Evolutionary conservation across 306 rosid genomes (phyloP), one percentile per base, ranked within the genome.

Genomic region (Pachyrhizus erosus): DNA sequence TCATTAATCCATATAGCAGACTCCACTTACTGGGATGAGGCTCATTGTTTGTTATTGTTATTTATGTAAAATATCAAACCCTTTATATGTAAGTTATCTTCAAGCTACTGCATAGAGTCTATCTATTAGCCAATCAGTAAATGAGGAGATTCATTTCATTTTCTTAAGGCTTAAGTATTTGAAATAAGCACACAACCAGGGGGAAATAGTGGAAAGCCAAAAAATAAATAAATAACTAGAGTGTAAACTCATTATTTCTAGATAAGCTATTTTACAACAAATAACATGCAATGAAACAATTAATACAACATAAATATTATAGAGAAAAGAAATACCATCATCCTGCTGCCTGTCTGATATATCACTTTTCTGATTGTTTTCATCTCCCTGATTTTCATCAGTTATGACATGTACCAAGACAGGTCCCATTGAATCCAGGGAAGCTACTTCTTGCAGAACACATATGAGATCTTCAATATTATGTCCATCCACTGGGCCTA

Each of bases 401-500:
- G 99, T 93, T 81, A 93, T 75, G 23, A 95, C 97, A 84, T 95
- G 99, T 83, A 95, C 84, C 87, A 95, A 86, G 77, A 95, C 99
- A 84, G 99, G 97, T 73, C 99, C 99, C 92, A 87, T 89, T 5
- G 99, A 91, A 90, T 93, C 87, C 45, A 95, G 86, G 76, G 98
- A 93, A 60, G 98, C 95, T 71, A 95, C 99, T 90, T 90, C 91
- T 87, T 87, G 89, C 77, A 95, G 86, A 87, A 93, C 96, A 80
- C 89, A 87, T 78, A 91, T 75, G 15, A 95, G 88, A 80, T 95
- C 97, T 80, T 93, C 97, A 67, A 95, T 75, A 75, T 95, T 91
- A 87, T 90, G 92, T 79, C 99, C 99, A 83, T 95, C 97, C 71
- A 95, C 97, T 21, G 98, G 99, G 37, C 99, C 99, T 64, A 95